Evolutionary conservation across 2,329 filamentous ascomycete species (phyloP), one percentile per base, ranked within the genome.

Genomic region (Fusarium euwallaceae): DNA sequence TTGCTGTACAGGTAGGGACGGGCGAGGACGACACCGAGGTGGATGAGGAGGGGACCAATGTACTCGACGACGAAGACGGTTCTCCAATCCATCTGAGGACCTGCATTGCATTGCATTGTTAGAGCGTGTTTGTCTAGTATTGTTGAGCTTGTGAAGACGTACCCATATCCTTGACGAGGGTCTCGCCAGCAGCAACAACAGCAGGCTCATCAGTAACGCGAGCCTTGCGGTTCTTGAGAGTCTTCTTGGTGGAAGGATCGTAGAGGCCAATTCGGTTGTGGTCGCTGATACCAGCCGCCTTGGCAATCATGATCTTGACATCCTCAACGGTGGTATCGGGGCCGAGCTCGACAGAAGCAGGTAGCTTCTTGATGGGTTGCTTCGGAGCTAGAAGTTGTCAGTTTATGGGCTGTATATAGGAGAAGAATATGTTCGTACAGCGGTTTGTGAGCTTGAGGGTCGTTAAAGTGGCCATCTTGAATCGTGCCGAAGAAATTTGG

Each of bases 31-130:
- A 92, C 87, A 78, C 94, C 87, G 53, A 91, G 90, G 86, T 98
- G 95, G 85, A 98, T 93, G 79, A 98, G 85, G 79, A 98, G 89
- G 7, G 97, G 97, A 5, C 97, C 97, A 75, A 97, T 85, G 84
- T 99, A 99, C 85, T 99, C 97, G 86, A 98, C 92, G 73, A 98
- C 86, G 87, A 96, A 99, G 83, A 98, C 96, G 70, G 94, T 97
- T 74, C 92, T 92, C 97, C 97, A 99, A 72, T 91, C 91, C 66
- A 98, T 93, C 84, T 99, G 97, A 59, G 92, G 90, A 17, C 97
- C 95, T 97, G 69, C 39, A 48, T 20, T 12, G 10, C 9, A 63
- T 55, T 55, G n/a, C n/a, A n/a, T n/a, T n/a, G 45, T 75, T 58
- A 74, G 56, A 29, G 22, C 12, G 6, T 32, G 43, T 27, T 61